Percentiles rank a stretch among this genome's conserved stretches.
These are phyloP conservation scores for Hanseniaspora mollemarum DNA, from an alignment of 805 yeast species.

Conservation along the genomic window DNA sequence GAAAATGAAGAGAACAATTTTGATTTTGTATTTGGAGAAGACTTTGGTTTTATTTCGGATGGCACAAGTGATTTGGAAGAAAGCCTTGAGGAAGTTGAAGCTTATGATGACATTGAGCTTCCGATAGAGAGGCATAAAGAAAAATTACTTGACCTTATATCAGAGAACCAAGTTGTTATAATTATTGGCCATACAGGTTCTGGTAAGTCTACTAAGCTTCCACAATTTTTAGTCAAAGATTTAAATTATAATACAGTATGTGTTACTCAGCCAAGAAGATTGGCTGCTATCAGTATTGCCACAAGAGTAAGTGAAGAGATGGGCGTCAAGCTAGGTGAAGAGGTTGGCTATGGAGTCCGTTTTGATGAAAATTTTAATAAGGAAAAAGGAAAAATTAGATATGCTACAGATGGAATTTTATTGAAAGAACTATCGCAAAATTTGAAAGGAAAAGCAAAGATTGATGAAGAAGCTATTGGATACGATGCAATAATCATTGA, in stretches of 20 bases:
- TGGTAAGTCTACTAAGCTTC: conserved; percentile 88
- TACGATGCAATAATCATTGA: conserved; percentile 86
- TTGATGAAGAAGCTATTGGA: conserved; percentile 47
- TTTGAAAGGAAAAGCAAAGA: neutral
- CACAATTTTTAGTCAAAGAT: conserved; percentile 74
- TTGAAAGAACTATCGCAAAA: conserved; percentile 68
- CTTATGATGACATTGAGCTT: conserved; percentile 44
- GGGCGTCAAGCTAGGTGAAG: conserved; percentile 64
- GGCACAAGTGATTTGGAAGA: conserved; percentile 28
- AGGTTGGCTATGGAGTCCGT: conserved; percentile 80
- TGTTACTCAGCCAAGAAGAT: conserved; percentile 90
- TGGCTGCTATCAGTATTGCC: conserved; percentile 89
- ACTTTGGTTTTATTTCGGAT: conserved; percentile 45
- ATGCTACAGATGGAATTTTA: conserved; percentile 93
- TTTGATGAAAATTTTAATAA: conserved; percentile 66
- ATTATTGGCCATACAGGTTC: conserved; percentile 87
- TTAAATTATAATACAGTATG: conserved; percentile 58
- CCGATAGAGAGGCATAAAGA: conserved; percentile 64
- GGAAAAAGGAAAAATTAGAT: conserved; percentile 60
- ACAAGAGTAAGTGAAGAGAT: conserved; percentile 84
- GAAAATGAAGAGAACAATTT: conserved; percentile 28
- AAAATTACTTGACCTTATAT: conserved; percentile 48
- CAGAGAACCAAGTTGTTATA: conserved; percentile 53
- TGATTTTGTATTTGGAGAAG: conserved; percentile 65
- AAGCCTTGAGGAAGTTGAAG: conserved; percentile 23